Evolutionary conservation across 2,329 filamentous ascomycete genomes (phyloP).

Genomic region (Epichloe amarillans): DNA sequence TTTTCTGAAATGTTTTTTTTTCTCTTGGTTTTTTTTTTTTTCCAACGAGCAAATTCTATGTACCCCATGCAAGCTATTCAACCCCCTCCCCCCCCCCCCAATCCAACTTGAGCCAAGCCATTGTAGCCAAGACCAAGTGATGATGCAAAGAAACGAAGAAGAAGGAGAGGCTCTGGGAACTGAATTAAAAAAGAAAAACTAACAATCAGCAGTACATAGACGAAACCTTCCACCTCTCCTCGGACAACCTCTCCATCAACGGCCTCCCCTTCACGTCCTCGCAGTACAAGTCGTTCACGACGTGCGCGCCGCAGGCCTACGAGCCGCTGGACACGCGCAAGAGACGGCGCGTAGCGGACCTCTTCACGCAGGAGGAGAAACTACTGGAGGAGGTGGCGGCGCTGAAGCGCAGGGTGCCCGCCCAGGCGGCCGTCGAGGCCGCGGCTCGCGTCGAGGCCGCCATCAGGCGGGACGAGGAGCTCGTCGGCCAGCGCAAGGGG

Average conservation of each 20-base stretch:
- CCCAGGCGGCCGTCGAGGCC: constrained; percentile 28
- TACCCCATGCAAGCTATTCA: too few species aligned
- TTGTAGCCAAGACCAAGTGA: too few species aligned
- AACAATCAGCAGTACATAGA: constrained; percentile 39
- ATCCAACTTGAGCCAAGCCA: too few species aligned
- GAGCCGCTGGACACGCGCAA: constrained; percentile 48
- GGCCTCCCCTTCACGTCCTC: constrained; percentile 35
- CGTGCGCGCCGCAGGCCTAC: constrained; percentile 25
- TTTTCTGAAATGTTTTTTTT: background rate
- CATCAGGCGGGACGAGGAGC: constrained; percentile 33
- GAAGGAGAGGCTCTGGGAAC: too few species aligned
- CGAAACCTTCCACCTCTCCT: constrained; percentile 44
- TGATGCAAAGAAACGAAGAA: background rate
- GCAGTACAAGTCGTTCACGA: constrained; percentile 23
- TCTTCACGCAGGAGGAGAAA: constrained; percentile 49
- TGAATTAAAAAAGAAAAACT: background rate
- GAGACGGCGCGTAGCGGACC: constrained; percentile 44
- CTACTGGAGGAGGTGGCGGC: constrained; percentile 49
- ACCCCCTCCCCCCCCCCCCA: too few species aligned
- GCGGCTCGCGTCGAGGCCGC: constrained; percentile 26
- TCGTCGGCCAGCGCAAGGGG: constrained; percentile 19
- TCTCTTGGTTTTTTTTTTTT: background rate
- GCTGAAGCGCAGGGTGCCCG: constrained; percentile 41
- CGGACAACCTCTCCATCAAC: constrained; percentile 50
- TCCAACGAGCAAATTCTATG: too few species aligned